These are phyloP conservation scores for Spizellomyces sp. DNA, from an alignment of 192 early-diverging fungal species.

Conservation along the genomic window DNA sequence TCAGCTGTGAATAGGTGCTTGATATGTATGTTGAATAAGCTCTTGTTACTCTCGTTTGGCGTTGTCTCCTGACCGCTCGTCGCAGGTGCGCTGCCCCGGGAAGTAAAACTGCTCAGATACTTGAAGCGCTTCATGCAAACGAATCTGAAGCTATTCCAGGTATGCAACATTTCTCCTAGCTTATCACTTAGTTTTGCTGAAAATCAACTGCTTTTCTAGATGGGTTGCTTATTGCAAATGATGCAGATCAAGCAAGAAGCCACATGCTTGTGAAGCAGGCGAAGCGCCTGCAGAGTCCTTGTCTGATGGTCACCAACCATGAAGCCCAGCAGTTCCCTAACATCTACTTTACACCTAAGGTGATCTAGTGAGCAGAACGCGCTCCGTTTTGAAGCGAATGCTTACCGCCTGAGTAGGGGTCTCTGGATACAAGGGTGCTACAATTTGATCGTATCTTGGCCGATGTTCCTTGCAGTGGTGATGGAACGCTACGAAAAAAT, in stretches of 20 bases:
- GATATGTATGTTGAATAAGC: constrained; percentile 20
- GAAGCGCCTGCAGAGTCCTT: constrained; percentile 91
- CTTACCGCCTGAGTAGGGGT: constrained; percentile 22
- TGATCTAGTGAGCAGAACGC: neutral
- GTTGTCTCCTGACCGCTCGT: constrained; percentile 37
- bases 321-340: constrained; percentile 87
- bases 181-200: too few species aligned
- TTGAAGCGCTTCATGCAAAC: constrained; percentile 51
- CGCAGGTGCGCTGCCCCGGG: constrained; percentile 99
- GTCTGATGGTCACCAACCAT: constrained; percentile 94
- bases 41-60: neutral
- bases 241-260: constrained; percentile 86
- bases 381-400: neutral
- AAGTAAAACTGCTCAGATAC: constrained; percentile 91
- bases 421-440: constrained; percentile 40
- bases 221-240: constrained; percentile 96
- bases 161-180: neutral
- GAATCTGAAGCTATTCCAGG: constrained; percentile 35
- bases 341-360: constrained; percentile 41
- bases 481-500: constrained; percentile 98
- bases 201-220: constrained; percentile 27
- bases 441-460: constrained; percentile 96
- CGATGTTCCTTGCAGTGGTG: constrained; percentile 98
- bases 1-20: constrained; percentile 2
- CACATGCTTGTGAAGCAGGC: constrained; percentile 96